phyloP scores from a whole-genome alignment of 1,284 basidiomycete genomes.

The Mycena sp. region DNA sequence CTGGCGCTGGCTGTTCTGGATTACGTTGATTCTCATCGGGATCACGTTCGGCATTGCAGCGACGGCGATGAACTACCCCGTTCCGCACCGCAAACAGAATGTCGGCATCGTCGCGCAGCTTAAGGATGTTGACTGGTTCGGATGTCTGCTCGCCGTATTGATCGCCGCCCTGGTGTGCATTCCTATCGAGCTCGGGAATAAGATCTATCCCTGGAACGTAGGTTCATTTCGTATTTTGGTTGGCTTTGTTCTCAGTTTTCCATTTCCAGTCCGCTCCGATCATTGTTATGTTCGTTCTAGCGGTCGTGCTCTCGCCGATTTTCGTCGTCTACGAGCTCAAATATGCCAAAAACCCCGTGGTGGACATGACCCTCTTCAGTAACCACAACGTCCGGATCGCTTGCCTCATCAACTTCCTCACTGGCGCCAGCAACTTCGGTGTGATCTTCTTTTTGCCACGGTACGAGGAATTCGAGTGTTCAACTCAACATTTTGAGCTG shows the following conservation, averaged over 20 bases:
- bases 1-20: conserved; percentile 11
- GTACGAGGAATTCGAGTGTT: background rate
- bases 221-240: background rate
- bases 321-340: conserved; percentile 10
- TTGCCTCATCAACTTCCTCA: conserved; percentile 24
- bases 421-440: conserved; percentile 14
- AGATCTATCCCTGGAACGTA: conserved; percentile 20
- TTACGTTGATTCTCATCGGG: conserved; percentile 2
- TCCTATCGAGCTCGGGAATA: conserved; percentile 19
- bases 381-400: conserved; percentile 17
- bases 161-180: conserved; percentile 4
- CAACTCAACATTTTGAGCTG: background rate
- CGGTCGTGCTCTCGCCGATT: conserved; percentile 6
- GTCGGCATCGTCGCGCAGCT: conserved; percentile 13
- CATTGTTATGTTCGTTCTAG: conserved; percentile 8
- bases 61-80: conserved; percentile 14
- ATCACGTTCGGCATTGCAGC: conserved; percentile 5
- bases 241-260: background rate
- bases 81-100: conserved; percentile 18
- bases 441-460: conserved; percentile 3
- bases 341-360: conserved; percentile 18
- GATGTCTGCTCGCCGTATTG: background rate
- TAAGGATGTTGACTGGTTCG: conserved; percentile 18
- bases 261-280: conserved; percentile 8
- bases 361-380: conserved; percentile 12